A percentile compares a stretch with the other conserved stretches of the same genome.
These are phyloP conservation scores for Cercospora zeina DNA, from an alignment of 2,329 filamentous ascomycete species.

Conservation along the genomic window DNA sequence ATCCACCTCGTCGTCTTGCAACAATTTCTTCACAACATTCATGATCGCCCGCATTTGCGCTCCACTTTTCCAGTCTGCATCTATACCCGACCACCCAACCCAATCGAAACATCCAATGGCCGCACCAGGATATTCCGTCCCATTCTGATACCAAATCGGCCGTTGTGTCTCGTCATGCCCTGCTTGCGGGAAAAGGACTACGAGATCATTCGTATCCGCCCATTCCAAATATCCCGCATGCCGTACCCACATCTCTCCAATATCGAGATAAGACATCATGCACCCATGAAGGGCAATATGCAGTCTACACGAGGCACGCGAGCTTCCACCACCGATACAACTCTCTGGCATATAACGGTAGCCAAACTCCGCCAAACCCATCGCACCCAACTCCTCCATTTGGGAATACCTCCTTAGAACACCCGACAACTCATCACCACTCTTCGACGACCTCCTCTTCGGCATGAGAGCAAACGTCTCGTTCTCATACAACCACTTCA, in stretches of 20 bases:
- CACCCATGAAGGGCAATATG: slow-evolving; percentile 24
- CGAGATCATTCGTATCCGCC: slow-evolving; percentile 20
- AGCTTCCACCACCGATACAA: background rate
- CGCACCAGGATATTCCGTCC: slow-evolving; percentile 7
- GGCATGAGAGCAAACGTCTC: background rate
- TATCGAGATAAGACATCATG: slow-evolving; percentile 16
- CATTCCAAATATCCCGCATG: slow-evolving; percentile 18
- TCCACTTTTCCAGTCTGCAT: slow-evolving; percentile 19
- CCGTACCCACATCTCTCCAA: slow-evolving; percentile 13
- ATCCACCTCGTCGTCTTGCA: background rate
- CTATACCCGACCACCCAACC: slow-evolving; percentile 14
- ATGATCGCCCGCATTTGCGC: slow-evolving; percentile 21
- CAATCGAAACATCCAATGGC: slow-evolving; percentile 20
- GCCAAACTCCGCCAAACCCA: slow-evolving; percentile 15
- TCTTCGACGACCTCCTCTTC: background rate
- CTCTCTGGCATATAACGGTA: slow-evolving; percentile 13
- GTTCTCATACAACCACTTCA: slow-evolving; percentile 20
- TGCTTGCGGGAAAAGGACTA: slow-evolving; percentile 21
- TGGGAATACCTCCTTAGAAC: slow-evolving; percentile 8
- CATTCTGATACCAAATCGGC: slow-evolving; percentile 14
- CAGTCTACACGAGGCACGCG: slow-evolving; percentile 1
- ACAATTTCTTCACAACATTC: slow-evolving; percentile 4
- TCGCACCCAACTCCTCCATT: slow-evolving; percentile 1
- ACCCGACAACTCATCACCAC: background rate
- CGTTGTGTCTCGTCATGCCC: slow-evolving; percentile 9